A percentile compares a stretch with the other conserved stretches of the same genome.
phyloP scores from a whole-genome alignment of 192 early-diverging fungal species.

The Coemansia javaensis region DNA sequence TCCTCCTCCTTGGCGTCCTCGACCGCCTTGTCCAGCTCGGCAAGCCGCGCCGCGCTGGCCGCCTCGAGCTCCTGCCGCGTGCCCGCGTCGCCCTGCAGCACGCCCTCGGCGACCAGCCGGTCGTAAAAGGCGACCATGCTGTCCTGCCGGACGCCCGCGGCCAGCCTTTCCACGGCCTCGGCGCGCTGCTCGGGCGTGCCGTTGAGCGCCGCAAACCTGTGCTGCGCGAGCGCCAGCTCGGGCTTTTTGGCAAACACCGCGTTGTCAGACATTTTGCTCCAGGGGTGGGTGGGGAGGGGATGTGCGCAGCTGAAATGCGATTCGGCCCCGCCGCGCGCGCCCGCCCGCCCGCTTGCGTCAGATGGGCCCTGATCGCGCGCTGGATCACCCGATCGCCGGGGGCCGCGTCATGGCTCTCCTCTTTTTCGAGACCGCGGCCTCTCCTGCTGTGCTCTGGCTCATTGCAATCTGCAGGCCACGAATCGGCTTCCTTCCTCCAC shows the following conservation, averaged over 20 bases:
- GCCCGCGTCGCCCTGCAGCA: conserved; percentile 27
- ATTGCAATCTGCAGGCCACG: too few relatives aligned
- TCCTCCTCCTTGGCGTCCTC: conserved; percentile 89
- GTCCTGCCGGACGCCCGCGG: conserved; percentile 74
- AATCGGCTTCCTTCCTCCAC: too few relatives aligned
- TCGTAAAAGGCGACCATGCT: conserved; percentile 56
- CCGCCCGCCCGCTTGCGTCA: conserved; percentile 12
- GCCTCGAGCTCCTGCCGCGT: conserved; percentile 34
- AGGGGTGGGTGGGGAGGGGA: too few relatives aligned
- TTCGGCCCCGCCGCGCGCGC: too few relatives aligned
- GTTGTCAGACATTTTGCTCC: conserved; percentile 57
- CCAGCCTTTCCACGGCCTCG: conserved; percentile 63
- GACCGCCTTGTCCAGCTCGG: conserved; percentile 74
- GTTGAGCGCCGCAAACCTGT: conserved; percentile 71
- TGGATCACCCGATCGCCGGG: not conserved
- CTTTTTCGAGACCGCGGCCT: too few relatives aligned
- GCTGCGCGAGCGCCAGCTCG: conserved; percentile 79
- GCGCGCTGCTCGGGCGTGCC: conserved; percentile 66
- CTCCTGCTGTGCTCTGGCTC: too few relatives aligned
- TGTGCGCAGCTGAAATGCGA: too few relatives aligned
- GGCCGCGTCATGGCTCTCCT: conserved; percentile 32
- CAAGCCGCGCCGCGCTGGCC: conserved; percentile 74
- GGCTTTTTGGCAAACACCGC: conserved; percentile 76
- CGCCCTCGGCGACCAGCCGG: conserved; percentile 20
- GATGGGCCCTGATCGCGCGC: conserved; percentile 6